These are phyloP conservation scores for Leccinum arenicola DNA, from an alignment of 768 basidiomycete species.

Conservation along the genomic window DNA sequence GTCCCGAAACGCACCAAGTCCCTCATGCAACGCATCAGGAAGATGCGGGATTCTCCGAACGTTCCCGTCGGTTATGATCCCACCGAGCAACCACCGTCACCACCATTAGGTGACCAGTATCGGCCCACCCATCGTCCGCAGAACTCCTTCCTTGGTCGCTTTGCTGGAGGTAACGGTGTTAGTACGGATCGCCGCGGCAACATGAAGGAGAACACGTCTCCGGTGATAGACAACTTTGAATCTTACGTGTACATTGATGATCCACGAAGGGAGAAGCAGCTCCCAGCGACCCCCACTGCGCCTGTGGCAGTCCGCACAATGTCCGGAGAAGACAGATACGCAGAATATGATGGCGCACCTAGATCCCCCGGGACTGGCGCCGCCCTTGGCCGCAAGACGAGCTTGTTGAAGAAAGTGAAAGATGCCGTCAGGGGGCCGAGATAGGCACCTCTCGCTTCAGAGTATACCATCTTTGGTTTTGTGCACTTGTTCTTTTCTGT, in stretches of 20 bases:
- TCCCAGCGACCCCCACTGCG: conserved; percentile 41
- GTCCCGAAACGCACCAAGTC: conserved; percentile 74
- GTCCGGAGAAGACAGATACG: conserved; percentile 32
- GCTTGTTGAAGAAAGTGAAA: conserved; percentile 78
- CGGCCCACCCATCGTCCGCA: conserved; percentile 72
- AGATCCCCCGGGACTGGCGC: conserved; percentile 37
- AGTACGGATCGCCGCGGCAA: conserved; percentile 34
- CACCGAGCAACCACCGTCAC: conserved; percentile 42
- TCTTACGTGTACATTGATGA: conserved; percentile 66
- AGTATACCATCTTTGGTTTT: conserved; percentile 7
- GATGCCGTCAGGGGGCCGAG: conserved; percentile 62
- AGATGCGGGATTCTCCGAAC: conserved; percentile 84
- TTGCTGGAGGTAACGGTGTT: conserved; percentile 40
- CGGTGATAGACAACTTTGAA: conserved; percentile 39
- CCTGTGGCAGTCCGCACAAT: conserved; percentile 22
- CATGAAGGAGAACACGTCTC: conserved; percentile 33
- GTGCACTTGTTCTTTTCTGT: not conserved
- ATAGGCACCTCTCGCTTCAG: conserved; percentile 17
- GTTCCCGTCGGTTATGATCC: conserved; percentile 60
- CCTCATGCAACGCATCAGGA: conserved; percentile 84
- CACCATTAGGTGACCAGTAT: conserved; percentile 36
- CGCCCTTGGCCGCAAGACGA: conserved; percentile 68
- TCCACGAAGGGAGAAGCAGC: conserved; percentile 50
- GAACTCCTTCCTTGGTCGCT: conserved; percentile 76
- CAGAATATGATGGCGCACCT: conserved; percentile 49